Evolutionary conservation across 768 basidiomycete species (phyloP), one percentile per base, ranked within the genome.

Genomic region (Tricholoma flavovirens): DNA sequence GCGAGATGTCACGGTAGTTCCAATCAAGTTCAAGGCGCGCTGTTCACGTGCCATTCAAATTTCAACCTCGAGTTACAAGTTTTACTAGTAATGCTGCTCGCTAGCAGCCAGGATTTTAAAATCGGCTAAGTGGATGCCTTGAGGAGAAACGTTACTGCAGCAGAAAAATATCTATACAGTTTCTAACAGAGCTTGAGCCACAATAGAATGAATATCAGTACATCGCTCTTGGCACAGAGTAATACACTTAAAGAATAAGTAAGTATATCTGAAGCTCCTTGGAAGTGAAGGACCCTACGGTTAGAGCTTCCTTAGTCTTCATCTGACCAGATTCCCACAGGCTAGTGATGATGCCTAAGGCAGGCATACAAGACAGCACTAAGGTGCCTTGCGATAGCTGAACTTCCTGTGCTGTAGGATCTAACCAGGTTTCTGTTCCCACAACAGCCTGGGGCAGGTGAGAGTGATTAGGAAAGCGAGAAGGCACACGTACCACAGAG

Each of bases 361-460:
- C 95, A 55, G 97, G 96, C 77, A 99, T 84, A 56, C 86, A 88
- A 0, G 93, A 83, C 14, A 95, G 66, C 0, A 88, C 79, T n/a
- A 98, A 59, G n/a, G 80, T 83, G 0, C 88, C 88, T 11, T 75
- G 73, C 2, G 89, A 81, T 3, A 61, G 59, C 24, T 66, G 69
- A 0, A 78, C 76, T 67, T 98, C 95, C 40, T 80, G 77, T 53
- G 83, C 80, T 0, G 81, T 86, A 2, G 96, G 93, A 71, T 98
- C 95, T 30, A 96, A 69, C 80, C 89, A 87, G 24, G 84, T 75
- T 53, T 86, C 78, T 40, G 76, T 63, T 6, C 74, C 82, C 2
- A 86, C 67, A 2, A 83, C 64, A 9, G 84, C 77, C 88, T 91
- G 55, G n/a, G 32, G 45, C 19, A 57, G 62, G 51, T 52, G 29